Evolutionary conservation across 2,329 filamentous ascomycete species (phyloP).

Genomic region (Sphaceloma murrayae): DNA sequence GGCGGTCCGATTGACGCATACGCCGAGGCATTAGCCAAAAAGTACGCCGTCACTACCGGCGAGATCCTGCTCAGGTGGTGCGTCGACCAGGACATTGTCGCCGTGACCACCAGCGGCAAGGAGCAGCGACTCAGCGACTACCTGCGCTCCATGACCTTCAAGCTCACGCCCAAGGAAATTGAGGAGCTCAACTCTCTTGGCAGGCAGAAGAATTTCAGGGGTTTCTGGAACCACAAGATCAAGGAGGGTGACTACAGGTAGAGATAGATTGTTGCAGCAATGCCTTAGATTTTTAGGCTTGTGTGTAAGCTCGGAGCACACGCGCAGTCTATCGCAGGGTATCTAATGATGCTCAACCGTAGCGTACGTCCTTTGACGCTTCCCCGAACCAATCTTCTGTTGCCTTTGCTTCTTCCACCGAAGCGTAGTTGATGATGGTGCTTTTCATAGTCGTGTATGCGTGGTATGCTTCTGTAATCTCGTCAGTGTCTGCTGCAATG

Average conservation of each 20-base stretch:
- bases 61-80: conserved; percentile 52
- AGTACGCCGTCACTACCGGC: conserved; percentile 49
- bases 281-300: too few relatives aligned
- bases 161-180: conserved; percentile 49
- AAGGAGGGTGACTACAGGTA: conserved; percentile 34
- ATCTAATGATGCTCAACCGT: conserved; percentile 38
- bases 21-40: conserved; percentile 45
- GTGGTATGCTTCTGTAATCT: conserved; percentile 31
- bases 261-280: background rate
- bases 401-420: conserved; percentile 41
- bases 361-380: conserved; percentile 47
- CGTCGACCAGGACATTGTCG: conserved; percentile 50
- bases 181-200: conserved; percentile 43
- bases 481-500: background rate
- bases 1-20: conserved; percentile 47
- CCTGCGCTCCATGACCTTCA: conserved; percentile 46
- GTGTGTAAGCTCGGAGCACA: too few relatives aligned
- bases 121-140: conserved; percentile 52
- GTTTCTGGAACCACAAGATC: conserved; percentile 44
- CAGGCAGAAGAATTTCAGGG: conserved; percentile 41
- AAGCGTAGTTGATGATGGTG: conserved; percentile 60
- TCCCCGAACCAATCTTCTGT: conserved; percentile 62
- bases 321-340: background rate
- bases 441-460: conserved; percentile 49
- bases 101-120: conserved; percentile 52